Conservation (phyloP, 106 monocot species). For the Gastrodia elata region DNA sequence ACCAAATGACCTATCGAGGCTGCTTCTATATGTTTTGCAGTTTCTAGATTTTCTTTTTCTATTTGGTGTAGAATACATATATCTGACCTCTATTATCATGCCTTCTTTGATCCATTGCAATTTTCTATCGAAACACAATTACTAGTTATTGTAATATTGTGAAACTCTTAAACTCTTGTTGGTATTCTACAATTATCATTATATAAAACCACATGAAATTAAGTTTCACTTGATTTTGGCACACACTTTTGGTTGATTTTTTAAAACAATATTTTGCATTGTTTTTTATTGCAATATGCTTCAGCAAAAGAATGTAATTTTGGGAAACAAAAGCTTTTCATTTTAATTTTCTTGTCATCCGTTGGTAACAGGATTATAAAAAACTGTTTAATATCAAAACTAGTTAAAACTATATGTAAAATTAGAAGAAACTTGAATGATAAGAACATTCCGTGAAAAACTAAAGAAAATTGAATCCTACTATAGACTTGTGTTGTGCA, state of each 20-base stretch:
- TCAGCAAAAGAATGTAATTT: background rate
- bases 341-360: background rate
- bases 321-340: background rate
- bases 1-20: background rate
- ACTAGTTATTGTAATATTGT: background rate
- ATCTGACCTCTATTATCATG: background rate
- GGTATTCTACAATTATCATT: background rate
- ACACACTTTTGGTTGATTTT: background rate
- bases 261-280: background rate
- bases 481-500: background rate
- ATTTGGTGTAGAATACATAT: background rate
- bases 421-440: background rate
- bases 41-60: background rate
- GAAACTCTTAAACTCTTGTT: background rate
- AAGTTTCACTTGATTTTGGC: background rate
- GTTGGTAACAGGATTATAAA: background rate
- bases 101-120: background rate
- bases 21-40: background rate
- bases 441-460: background rate
- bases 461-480: background rate
- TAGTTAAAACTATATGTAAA: background rate
- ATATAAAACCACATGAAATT: background rate
- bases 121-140: background rate
- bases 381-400: background rate
- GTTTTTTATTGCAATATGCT: background rate